phyloP scores from a whole-genome alignment of 2,329 filamentous ascomycete species.

The Cryphonectria carpinicola region DNA sequence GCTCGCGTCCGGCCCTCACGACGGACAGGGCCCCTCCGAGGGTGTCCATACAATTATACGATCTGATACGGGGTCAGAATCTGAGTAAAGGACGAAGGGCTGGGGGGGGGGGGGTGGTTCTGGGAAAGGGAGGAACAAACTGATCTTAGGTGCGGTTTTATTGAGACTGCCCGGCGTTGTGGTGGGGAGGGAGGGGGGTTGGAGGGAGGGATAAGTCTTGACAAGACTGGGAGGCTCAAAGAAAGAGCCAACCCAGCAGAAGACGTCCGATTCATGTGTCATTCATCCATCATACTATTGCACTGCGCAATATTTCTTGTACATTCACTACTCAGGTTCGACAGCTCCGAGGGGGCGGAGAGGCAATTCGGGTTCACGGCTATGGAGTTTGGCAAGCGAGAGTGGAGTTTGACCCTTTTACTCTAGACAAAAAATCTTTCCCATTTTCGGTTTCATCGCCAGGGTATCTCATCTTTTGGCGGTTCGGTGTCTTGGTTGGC shows the following conservation, averaged over 20 bases:
- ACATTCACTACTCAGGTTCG: background rate
- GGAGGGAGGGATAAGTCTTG: background rate
- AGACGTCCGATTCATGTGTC: background rate
- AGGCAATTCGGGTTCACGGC: conserved; percentile 10
- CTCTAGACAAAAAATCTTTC: background rate
- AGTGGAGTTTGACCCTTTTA: background rate
- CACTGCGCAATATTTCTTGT: conserved; percentile 1
- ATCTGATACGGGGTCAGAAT: background rate
- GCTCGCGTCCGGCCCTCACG: background rate
- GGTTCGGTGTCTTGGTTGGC: background rate
- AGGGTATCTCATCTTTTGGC: background rate
- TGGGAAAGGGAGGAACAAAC: background rate
- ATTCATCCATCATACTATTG: background rate
- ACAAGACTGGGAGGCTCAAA: background rate
- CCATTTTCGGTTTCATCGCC: background rate
- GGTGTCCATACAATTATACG: background rate
- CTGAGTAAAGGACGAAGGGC: background rate
- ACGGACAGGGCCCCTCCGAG: background rate
- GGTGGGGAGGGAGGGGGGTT: background rate
- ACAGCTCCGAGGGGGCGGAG: background rate
- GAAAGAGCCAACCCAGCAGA: background rate
- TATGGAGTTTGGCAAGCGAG: conserved; percentile 19
- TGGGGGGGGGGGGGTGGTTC: background rate
- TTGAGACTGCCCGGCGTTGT: conserved; percentile 1
- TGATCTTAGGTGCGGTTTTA: background rate